Percentiles rank a stretch among this genome's conserved stretches.
phyloP scores from a whole-genome alignment of 139 green algal genomes.

The Gonium pectorale region DNA sequence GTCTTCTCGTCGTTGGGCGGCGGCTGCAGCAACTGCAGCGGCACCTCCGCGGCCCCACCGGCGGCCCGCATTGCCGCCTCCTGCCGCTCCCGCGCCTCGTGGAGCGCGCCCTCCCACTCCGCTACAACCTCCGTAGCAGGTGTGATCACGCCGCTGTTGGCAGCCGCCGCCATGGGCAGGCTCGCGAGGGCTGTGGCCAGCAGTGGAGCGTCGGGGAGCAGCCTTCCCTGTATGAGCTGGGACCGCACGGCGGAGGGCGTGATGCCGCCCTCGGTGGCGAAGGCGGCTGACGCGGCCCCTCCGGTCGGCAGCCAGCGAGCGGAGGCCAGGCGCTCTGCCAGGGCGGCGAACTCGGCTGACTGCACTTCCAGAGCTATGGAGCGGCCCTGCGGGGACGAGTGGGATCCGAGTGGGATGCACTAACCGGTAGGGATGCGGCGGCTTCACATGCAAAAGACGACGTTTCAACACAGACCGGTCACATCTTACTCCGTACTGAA shows the following conservation, averaged over 20 bases:
- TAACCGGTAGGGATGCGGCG: no score
- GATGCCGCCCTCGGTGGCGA: not conserved
- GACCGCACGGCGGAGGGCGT: not conserved
- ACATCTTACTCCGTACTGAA: no score
- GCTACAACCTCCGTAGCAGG: conserved; percentile 28
- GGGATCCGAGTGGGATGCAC: no score
- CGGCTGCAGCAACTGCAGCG: not conserved
- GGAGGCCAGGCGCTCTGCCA: not conserved
- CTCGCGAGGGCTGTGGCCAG: not conserved
- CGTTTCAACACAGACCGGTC: no score
- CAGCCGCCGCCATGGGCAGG: not conserved
- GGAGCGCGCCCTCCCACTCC: conserved; percentile 16
- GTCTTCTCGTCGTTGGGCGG: not conserved
- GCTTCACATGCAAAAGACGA: no score
- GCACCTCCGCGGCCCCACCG: not conserved
- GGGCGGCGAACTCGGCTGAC: conserved; percentile 6
- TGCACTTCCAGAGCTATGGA: conserved; percentile 9
- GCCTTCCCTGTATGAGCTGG: not conserved
- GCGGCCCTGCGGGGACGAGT: not conserved
- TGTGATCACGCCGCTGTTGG: not conserved
- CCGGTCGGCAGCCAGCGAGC: conserved; percentile 11
- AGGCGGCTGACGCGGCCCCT: not conserved
- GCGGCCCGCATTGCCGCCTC: not conserved
- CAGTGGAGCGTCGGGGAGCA: conserved; percentile 1
- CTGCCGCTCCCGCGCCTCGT: not conserved